phyloP scores from a whole-genome alignment of 768 basidiomycete species.

The Daedaleopsis nitida region DNA sequence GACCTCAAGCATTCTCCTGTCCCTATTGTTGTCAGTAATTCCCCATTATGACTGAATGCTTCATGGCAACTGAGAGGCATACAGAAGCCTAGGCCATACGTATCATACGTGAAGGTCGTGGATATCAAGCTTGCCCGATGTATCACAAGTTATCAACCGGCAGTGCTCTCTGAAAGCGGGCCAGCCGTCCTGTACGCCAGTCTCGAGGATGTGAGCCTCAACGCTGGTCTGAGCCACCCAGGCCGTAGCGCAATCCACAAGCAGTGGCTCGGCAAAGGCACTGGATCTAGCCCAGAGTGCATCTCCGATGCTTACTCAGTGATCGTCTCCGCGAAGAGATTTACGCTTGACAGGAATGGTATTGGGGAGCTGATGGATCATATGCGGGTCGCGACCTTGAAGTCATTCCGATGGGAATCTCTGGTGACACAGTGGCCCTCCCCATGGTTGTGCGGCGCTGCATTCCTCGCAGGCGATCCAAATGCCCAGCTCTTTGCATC shows the following conservation, averaged over 20 bases:
- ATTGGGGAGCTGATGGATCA: slow-evolving; percentile 24
- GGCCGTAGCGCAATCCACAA: slow-evolving; percentile 46
- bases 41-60: background rate
- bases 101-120: slow-evolving; percentile 48
- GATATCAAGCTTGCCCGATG: slow-evolving; percentile 50
- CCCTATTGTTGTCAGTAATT: slow-evolving; percentile 15
- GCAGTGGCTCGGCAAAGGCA: slow-evolving; percentile 51
- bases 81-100: slow-evolving; percentile 38
- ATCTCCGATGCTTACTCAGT: slow-evolving; percentile 54
- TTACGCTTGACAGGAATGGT: slow-evolving; percentile 47
- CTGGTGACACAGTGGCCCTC: slow-evolving; percentile 64
- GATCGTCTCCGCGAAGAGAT: slow-evolving; percentile 42
- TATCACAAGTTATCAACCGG: slow-evolving; percentile 41
- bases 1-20: slow-evolving; percentile 20
- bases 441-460: slow-evolving; percentile 50
- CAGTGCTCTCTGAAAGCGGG: slow-evolving; percentile 27
- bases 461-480: slow-evolving; percentile 57
- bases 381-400: slow-evolving; percentile 45
- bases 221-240: slow-evolving; percentile 51
- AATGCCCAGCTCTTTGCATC: slow-evolving; percentile 59
- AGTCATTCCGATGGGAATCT: slow-evolving; percentile 40
- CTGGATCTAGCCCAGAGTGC: slow-evolving; percentile 33
- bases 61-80: slow-evolving; percentile 13
- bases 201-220: slow-evolving; percentile 43
- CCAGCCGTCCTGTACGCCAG: slow-evolving; percentile 43